Base-by-base conservation (phyloP, 805 yeast genomes). In the Wickerhamiella domercqiae region DNA sequence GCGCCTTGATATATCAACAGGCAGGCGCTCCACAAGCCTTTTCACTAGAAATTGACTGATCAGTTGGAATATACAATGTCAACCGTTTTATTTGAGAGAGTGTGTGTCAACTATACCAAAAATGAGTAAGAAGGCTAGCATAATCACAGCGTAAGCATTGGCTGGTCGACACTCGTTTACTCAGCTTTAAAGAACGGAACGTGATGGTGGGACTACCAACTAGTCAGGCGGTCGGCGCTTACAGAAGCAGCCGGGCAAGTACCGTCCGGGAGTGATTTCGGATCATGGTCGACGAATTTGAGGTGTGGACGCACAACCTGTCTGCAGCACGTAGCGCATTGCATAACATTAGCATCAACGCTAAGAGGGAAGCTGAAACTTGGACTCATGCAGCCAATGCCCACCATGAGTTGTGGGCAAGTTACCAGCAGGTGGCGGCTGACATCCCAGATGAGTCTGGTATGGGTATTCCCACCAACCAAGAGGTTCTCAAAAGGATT, bases 291-390 rank as follows among this genome's bases (percentile, higher is more conserved):
- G 33, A 30, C 21, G 33, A 30, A 21, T 30, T 30, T 16, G 21
- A 30, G 33, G 33, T 30, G n/a, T 30, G 33, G 33, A 21, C 33
- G 13, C 21, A 9, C 21, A 30, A 30, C 21, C 21, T 30, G 20
- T 13, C 21, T 30, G 33, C 33, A 5, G 33, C 18, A 7, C 33
- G 33, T 7, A 18, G n/a, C 5, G 33, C 33, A 13, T 16, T 30
- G 18, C 33, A 30, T 16, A 18, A 30, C 19, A 20, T 30, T 7
- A 30, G 19, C 7, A 21, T 30, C 20, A 17, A 30, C 21, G 33
- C 16, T 16, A 18, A 18, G 7, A 20, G 33, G 7, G 5, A n/a
- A 5, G 33, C 33, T 6, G 33, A 13, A n/a, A 16, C 33, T 13
- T 30, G 33, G 33, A 15, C 16, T 17, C 21, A 15, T 5, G 33